Conservation (phyloP, 2,329 filamentous ascomycete species). For the Fusarium nurragi region DNA sequence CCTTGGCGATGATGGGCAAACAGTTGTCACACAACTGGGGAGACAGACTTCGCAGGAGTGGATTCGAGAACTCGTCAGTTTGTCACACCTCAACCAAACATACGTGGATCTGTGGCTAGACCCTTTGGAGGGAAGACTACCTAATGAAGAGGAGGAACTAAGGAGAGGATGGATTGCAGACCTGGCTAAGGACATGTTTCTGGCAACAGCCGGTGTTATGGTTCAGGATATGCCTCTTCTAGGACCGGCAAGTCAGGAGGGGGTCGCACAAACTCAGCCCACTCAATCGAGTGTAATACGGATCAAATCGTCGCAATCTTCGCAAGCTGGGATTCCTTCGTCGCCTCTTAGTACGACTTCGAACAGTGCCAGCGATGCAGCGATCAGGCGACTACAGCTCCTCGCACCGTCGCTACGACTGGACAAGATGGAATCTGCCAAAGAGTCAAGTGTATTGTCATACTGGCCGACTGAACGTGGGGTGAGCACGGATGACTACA, state of each 20-base stretch:
- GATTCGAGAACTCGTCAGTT: constrained; percentile 37
- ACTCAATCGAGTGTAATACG: constrained; percentile 24
- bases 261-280: constrained; percentile 14
- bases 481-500: constrained; percentile 48
- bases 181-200: constrained; percentile 48
- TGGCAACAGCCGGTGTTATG: constrained; percentile 50
- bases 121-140: constrained; percentile 36
- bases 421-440: constrained; percentile 41
- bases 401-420: constrained; percentile 47
- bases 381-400: constrained; percentile 49
- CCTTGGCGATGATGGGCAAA: constrained; percentile 39
- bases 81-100: constrained; percentile 44
- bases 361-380: constrained; percentile 38
- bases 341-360: constrained; percentile 26
- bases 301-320: constrained; percentile 43
- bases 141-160: constrained; percentile 38
- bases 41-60: constrained; percentile 39
- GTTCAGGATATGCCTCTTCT: constrained; percentile 49
- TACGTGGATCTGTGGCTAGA: constrained; percentile 49
- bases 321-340: constrained; percentile 34
- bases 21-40: constrained; percentile 47
- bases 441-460: constrained; percentile 47
- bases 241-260: constrained; percentile 29
- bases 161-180: constrained; percentile 46
- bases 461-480: constrained; percentile 54